Evolutionary conservation across 208 protist genomes (phyloP), one percentile per base, ranked within the genome.

Genomic region (Leishmania tropica): DNA sequence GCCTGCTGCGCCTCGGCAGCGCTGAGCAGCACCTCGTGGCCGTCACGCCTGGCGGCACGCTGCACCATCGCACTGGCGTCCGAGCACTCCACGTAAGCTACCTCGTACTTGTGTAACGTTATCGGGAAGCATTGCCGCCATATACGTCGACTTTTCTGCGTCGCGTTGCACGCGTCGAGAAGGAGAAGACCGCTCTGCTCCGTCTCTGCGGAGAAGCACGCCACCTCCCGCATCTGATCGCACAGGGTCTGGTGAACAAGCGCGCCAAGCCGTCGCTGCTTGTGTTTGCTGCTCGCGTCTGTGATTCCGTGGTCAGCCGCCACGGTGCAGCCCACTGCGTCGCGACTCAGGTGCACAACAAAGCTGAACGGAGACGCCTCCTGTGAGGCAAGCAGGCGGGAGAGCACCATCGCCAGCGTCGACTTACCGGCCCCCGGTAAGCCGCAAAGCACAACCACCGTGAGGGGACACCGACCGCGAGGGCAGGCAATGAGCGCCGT

Each of bases 111-210:
- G 21, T 81, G 62, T 42, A 89, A n/a, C 62, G 62, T 53, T 6
- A 40, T 71, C 15, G 68, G 81, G 47, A 88, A 79, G 88, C 80
- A 89, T 4, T 70, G 75, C 31, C 81, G 83, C 89, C 87, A 91
- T 54, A 81, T 80, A 28, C 62, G 74, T 45, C 92, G 88, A 48
- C 84, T 89, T 51, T 78, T 86, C 35, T 28, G 76, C 3, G 90
- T 92, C 0, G 87, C 89, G 71, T 98, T 89, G 76, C 95, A 98
- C n/a, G 91, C 95, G 75, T 98, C 95, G 10, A 96, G 74, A 13
- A 98, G 73, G 15, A 98, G 78, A 37, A 96, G 74, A 6, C 85
- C 92, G 37, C 72, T 31, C 64, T 68, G 53, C 58, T 54, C 40
- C 21, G 40, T 60, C 64, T 79, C 77, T 3, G 71, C 67, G 48